Evolutionary conservation across 2,329 filamentous ascomycete genomes (phyloP), one percentile per base, ranked within the genome.

Genomic region (Aspergillus melleus): DNA sequence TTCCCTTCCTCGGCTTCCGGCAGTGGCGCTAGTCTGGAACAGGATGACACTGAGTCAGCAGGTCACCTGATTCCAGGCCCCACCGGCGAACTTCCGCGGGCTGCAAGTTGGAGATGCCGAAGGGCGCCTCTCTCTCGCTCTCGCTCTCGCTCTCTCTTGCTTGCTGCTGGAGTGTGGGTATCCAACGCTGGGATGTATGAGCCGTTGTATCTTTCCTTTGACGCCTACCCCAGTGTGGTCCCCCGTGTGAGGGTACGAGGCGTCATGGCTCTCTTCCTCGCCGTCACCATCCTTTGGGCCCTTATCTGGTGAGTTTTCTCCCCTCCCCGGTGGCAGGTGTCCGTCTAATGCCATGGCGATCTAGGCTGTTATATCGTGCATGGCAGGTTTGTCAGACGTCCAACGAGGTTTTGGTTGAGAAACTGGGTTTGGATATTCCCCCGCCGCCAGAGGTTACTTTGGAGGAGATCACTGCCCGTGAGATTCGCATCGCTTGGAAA

Each of bases 341-440:
- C 24, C 14, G 36, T 26, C 36, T 61, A 20, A 57, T 58, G 55
- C 12, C 52, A 52, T 53, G 42, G 26, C 32, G 49, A 8, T 24
- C 36, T 65, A 95, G 91, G 92, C 84, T 96, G 62, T 83, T 92
- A 61, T 90, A 91, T 74, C 89, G 95, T 72, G 91, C 92, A 62
- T 92, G 90, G 80, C 90, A 93, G 73, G 95, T 96, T 42, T 83
- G 97, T 56, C 89, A 91, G 78, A 96, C 94, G 69, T 92, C 94
- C 24, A 92, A 96, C 58, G 91, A 94, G 59, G 88, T 96, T 64
- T 86, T 99, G 52, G 93, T 98, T 69, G 88, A 88, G 68, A 91
- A 97, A 53, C 87, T 99, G 52, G 93, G 94, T 61, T 88, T 98
- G 73, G 95, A 99, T 72, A 94, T 99, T 54, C 95, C 95, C 62